A percentile compares a stretch with the other conserved stretches of the same genome.
Conservation (phyloP, 2,329 filamentous ascomycete species). For the Onygena corvina region DNA sequence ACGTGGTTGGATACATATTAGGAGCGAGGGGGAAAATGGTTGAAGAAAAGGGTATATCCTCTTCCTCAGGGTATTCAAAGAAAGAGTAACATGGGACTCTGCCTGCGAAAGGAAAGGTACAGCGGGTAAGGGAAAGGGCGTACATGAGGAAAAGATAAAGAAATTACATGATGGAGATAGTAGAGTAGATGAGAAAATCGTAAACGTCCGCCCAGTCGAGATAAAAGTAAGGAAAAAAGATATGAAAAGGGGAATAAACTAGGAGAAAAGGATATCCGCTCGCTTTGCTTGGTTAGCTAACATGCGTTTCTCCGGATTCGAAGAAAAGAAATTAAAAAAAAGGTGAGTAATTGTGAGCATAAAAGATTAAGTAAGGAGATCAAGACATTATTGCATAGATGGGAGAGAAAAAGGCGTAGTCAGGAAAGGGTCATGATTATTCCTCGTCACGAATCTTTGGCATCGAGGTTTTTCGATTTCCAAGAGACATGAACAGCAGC, state of each 20-base stretch:
- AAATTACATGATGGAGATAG: neutral
- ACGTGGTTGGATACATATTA: neutral
- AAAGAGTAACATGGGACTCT: neutral
- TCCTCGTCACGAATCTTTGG: conserved; percentile 19
- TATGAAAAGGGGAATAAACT: neutral
- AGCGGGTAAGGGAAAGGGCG: neutral
- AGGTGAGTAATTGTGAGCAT: neutral
- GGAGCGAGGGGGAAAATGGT: neutral
- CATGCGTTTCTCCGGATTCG: neutral
- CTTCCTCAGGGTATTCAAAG: neutral
- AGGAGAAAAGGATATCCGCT: neutral
- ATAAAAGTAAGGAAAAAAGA: neutral
- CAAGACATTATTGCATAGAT: neutral
- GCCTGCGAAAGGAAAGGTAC: neutral
- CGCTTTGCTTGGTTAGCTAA: neutral
- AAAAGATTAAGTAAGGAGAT: neutral
- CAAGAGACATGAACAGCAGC: conserved; percentile 35
- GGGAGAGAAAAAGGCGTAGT: neutral
- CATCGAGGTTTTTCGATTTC: conserved; percentile 21
- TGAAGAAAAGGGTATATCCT: neutral
- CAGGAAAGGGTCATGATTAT: neutral
- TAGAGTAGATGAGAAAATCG: neutral
- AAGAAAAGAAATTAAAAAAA: neutral
- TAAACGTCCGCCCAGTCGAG: neutral
- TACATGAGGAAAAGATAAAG: neutral